These are phyloP conservation scores for Piper betle DNA, from an alignment of 164 flowering plant genomes.

Conservation along the genomic window DNA sequence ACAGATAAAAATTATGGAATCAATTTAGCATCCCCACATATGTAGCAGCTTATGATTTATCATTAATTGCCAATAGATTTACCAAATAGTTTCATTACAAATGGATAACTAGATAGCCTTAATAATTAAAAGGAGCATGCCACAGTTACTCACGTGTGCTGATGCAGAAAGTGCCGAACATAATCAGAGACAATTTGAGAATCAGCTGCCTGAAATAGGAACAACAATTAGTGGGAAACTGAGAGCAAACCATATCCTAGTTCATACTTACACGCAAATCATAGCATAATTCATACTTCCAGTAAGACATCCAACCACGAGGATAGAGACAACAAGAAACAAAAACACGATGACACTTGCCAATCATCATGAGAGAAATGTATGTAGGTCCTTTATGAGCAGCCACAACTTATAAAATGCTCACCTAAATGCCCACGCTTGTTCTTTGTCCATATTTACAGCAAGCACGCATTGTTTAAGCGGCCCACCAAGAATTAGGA, in stretches of 20 bases:
- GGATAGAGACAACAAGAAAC: not conserved
- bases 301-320: not conserved
- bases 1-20: too few relatives aligned
- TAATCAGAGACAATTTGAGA: constrained; percentile 85
- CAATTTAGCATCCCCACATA: too few relatives aligned
- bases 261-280: too few relatives aligned
- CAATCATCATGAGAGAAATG: too few relatives aligned
- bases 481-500: constrained; percentile 66
- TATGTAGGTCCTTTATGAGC: constrained; percentile 52
- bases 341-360: too few relatives aligned
- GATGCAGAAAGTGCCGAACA: constrained; percentile 77
- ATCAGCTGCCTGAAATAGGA: constrained; percentile 68
- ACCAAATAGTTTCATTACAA: too few relatives aligned
- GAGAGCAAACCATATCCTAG: too few relatives aligned
- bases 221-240: too few relatives aligned
- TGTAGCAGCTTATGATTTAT: too few relatives aligned
- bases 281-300: not conserved
- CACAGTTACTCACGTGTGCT: constrained; percentile 59
- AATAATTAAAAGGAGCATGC: not conserved
- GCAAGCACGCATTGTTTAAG: constrained; percentile 34
- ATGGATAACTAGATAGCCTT: too few relatives aligned
- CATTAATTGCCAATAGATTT: too few relatives aligned
- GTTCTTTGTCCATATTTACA: constrained; percentile 62
- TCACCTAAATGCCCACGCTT: constrained; percentile 54
- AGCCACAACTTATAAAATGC: constrained; percentile 20